phyloP scores from a whole-genome alignment of 768 basidiomycete species.

The Lactarius sanguifluus region DNA sequence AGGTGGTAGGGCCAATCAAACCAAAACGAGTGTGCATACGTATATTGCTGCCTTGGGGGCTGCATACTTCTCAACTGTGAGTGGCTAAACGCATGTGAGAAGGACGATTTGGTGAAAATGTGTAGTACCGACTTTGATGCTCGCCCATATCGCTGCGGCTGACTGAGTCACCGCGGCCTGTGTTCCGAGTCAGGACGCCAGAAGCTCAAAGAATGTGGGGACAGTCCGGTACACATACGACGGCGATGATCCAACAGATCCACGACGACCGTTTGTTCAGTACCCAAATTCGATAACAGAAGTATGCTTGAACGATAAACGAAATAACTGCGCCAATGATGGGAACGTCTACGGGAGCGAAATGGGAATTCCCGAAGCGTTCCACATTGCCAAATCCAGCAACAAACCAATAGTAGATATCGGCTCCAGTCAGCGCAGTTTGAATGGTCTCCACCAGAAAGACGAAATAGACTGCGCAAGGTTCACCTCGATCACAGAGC shows the following conservation, averaged over 20 bases:
- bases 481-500: not conserved
- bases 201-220: not conserved
- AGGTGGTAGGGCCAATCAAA: not conserved
- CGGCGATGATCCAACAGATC: not conserved
- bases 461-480: not conserved
- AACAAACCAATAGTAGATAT: not conserved
- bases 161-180: not conserved
- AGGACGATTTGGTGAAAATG: not conserved
- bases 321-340: not conserved
- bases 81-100: not conserved
- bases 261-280: not conserved
- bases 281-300: conserved; percentile 1
- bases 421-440: not conserved
- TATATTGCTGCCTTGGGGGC: not conserved
- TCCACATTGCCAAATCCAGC: not conserved
- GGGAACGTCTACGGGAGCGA: not conserved
- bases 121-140: not conserved
- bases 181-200: too few species aligned
- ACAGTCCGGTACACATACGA: not conserved
- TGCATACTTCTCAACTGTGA: not conserved
- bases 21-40: not conserved
- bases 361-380: not conserved
- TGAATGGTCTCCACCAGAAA: not conserved
- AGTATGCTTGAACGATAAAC: not conserved
- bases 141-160: not conserved